phyloP scores from a whole-genome alignment of 495 filamentous ascomycete species.

The Daldinia bambusicola region DNA sequence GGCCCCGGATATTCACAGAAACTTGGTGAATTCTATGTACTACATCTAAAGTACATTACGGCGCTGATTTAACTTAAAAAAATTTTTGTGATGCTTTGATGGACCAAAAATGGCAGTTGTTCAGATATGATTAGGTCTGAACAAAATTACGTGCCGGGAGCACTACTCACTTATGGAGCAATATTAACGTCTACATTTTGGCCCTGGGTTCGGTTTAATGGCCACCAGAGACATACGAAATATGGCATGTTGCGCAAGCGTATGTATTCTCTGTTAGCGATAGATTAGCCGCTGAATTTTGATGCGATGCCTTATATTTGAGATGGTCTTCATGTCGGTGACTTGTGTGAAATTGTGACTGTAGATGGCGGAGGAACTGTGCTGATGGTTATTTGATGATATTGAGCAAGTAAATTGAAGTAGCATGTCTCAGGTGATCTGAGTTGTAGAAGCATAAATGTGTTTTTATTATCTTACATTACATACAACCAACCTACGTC shows the following conservation, averaged over 20 bases:
- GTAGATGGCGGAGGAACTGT: neutral
- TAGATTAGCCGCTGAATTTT: neutral
- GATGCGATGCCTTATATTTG: neutral
- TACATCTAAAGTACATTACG: constrained; percentile 66
- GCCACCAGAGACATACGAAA: neutral
- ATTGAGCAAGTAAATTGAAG: neutral
- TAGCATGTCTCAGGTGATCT: neutral
- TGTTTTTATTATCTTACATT: neutral
- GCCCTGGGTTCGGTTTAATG: neutral
- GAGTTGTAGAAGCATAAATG: neutral
- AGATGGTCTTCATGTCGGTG: neutral
- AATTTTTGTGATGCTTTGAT: neutral
- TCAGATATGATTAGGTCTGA: neutral
- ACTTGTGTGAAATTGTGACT: neutral
- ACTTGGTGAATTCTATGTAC: constrained; percentile 74
- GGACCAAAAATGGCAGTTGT: neutral
- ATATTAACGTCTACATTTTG: neutral
- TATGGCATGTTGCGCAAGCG: neutral
- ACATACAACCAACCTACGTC: neutral
- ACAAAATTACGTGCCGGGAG: neutral
- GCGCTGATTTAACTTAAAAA: neutral
- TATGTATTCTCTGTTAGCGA: neutral
- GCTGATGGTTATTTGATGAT: neutral
- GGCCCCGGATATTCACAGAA: constrained; percentile 54
- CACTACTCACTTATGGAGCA: neutral